Percentiles rank a stretch among this genome's conserved stretches.
phyloP scores from a whole-genome alignment of 2,329 filamentous ascomycete genomes.

The Helotiales sp. region DNA sequence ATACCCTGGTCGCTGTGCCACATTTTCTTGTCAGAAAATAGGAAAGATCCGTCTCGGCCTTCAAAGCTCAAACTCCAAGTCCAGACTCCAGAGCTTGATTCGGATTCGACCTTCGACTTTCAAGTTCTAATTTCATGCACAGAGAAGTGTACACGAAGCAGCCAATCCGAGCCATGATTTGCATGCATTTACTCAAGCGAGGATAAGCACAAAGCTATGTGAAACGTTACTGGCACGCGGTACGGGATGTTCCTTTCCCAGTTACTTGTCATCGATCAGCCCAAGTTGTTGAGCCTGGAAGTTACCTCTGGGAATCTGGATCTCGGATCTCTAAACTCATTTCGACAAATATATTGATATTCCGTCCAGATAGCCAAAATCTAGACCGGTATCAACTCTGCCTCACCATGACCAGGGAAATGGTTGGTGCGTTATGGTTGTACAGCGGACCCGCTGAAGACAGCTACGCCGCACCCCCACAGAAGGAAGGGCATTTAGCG shows the following conservation, averaged over 20 bases:
- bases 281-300: background rate
- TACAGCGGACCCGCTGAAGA: background rate
- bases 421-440: background rate
- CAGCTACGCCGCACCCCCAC: constrained; percentile 3
- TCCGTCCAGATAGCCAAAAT: too few species aligned
- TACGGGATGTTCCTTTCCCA: background rate
- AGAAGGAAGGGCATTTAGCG: background rate
- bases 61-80: background rate
- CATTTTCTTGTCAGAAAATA: background rate
- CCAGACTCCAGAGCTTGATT: background rate
- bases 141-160: background rate
- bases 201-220: background rate
- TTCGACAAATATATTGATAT: too few species aligned
- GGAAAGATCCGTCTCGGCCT: background rate
- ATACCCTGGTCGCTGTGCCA: background rate
- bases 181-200: background rate
- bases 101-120: background rate
- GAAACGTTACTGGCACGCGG: background rate
- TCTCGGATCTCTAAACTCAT: too few species aligned
- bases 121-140: constrained; percentile 3
- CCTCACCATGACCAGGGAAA: background rate
- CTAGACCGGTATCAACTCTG: background rate
- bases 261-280: background rate
- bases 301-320: too few species aligned
- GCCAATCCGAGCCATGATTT: background rate